A percentile compares a stretch with the other conserved stretches of the same genome.
Evolutionary conservation across 768 basidiomycete species (phyloP).

Genomic region (Tubosaeta sp.): DNA sequence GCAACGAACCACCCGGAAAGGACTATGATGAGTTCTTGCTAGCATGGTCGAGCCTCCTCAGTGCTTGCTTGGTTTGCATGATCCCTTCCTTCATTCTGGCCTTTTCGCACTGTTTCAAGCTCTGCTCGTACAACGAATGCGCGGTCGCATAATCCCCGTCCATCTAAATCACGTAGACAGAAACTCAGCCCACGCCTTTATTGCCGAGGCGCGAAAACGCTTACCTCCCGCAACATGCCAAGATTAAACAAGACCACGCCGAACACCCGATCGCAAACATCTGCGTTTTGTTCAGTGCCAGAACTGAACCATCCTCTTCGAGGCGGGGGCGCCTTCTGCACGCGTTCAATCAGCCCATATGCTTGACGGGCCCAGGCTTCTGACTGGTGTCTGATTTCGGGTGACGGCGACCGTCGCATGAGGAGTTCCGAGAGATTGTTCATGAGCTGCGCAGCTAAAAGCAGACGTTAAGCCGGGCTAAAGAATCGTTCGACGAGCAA

Average conservation of each 20-base stretch:
- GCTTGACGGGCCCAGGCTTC: slow-evolving; percentile 62
- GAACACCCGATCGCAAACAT: slow-evolving; percentile 51
- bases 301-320: slow-evolving; percentile 18
- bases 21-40: background rate
- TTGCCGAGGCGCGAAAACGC: background rate
- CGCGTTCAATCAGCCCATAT: slow-evolving; percentile 30
- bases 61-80: slow-evolving; percentile 31
- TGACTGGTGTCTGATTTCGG: slow-evolving; percentile 39
- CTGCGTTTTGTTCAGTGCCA: slow-evolving; percentile 23
- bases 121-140: slow-evolving; percentile 29
- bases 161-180: slow-evolving; percentile 24
- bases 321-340: slow-evolving; percentile 15
- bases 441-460: slow-evolving; percentile 44
- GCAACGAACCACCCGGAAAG: background rate
- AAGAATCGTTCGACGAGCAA: background rate
- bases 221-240: slow-evolving; percentile 48
- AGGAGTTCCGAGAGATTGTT: slow-evolving; percentile 44
- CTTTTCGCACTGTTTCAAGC: slow-evolving; percentile 28
- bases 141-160: slow-evolving; percentile 28
- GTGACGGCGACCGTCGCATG: slow-evolving; percentile 35
- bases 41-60: slow-evolving; percentile 26
- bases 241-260: slow-evolving; percentile 61
- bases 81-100: slow-evolving; percentile 34
- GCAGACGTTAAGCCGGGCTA: background rate
- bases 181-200: background rate